Evolutionary conservation across 257 asterid genomes (phyloP).

Genomic region (Rauvolfia tetraphylla): DNA sequence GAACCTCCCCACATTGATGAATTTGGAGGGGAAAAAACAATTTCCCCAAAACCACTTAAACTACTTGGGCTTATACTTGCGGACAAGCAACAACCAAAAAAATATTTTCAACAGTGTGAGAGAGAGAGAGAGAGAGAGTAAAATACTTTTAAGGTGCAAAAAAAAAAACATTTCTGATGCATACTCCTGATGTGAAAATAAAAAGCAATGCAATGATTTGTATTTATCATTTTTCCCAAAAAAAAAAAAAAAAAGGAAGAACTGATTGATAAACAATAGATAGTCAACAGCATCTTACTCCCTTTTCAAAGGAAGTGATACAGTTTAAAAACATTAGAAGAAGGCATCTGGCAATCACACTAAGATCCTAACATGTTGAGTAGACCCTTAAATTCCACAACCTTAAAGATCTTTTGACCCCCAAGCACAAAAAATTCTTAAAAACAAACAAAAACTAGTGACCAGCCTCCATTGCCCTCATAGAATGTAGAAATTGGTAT

Average conservation of each 20-base stretch:
- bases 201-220: background rate
- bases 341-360: background rate
- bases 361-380: background rate
- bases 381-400: background rate
- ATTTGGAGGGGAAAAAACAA: background rate
- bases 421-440: background rate
- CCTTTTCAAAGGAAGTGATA: background rate
- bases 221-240: too few relatives aligned
- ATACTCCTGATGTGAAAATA: too few relatives aligned
- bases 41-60: background rate
- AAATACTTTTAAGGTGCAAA: background rate
- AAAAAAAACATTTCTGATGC: too few relatives aligned
- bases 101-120: too few relatives aligned
- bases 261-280: background rate
- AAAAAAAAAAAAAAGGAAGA: background rate
- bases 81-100: too few relatives aligned
- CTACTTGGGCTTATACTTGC: background rate
- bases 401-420: background rate
- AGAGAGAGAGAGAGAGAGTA: too few relatives aligned
- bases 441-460: background rate
- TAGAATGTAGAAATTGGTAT: background rate
- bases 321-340: background rate
- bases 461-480: background rate
- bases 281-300: background rate
- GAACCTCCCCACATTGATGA: background rate